Evolutionary conservation across 140 eudicot species (phyloP).

Genomic region (Bidens hawaiensis): DNA sequence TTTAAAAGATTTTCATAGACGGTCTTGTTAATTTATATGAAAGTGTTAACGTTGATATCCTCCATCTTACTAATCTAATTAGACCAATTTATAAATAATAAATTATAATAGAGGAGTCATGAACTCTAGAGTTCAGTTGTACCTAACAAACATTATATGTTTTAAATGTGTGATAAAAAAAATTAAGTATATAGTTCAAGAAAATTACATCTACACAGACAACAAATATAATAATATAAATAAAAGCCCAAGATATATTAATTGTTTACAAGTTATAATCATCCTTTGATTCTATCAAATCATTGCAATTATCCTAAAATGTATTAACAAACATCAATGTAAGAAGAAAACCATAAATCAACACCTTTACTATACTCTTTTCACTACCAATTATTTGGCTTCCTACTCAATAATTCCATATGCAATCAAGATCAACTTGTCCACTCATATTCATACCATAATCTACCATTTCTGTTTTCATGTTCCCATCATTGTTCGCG

Average conservation of each 20-base stretch:
- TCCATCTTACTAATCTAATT: not conserved
- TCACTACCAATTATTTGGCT: not conserved
- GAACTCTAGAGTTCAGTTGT: not conserved
- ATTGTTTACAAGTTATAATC: constrained; percentile 31
- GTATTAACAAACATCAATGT: constrained; percentile 26
- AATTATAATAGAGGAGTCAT: not conserved
- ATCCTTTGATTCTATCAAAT: constrained; percentile 32
- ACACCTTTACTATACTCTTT: constrained; percentile 20
- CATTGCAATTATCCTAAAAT: constrained; percentile 24
- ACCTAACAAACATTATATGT: not conserved
- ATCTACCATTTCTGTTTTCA: constrained; percentile 32
- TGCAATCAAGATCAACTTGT: constrained; percentile 47
- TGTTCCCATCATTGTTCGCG: constrained; percentile 23
- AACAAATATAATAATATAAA: constrained; percentile 8
- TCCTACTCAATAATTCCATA: constrained; percentile 62
- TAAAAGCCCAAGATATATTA: constrained; percentile 20
- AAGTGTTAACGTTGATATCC: no score
- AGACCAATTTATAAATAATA: not conserved
- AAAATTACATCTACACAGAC: not conserved
- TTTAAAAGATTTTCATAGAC: no score
- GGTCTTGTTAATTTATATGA: no score
- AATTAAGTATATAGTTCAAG: not conserved
- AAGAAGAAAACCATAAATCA: constrained; percentile 3
- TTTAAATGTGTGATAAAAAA: not conserved
- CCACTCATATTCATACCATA: constrained; percentile 36